Evolutionary conservation across 192 early-diverging fungal genomes (phyloP).

Genomic region (Mortierella antarctica): DNA sequence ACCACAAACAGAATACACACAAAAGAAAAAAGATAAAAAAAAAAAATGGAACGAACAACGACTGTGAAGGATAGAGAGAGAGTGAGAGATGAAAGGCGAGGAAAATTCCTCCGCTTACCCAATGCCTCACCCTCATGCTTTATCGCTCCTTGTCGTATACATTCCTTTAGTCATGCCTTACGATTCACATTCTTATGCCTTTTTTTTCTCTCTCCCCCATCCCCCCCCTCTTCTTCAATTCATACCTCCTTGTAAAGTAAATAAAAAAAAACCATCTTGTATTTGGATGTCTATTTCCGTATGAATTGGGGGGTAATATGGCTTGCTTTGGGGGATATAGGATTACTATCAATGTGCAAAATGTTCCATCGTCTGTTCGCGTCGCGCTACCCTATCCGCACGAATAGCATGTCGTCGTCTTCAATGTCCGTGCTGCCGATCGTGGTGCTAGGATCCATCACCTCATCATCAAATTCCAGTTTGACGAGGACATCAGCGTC

Average conservation of each 20-base stretch:
- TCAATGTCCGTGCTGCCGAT: constrained; percentile 67
- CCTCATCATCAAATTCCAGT: constrained; percentile 69
- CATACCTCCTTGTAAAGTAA: background rate
- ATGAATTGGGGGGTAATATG: too few relatives aligned
- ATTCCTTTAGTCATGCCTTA: too few relatives aligned
- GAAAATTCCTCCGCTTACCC: background rate
- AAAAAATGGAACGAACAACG: too few relatives aligned
- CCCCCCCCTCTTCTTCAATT: background rate
- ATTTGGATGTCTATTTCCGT: background rate
- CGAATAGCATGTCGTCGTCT: constrained; percentile 70
- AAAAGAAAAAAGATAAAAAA: constrained; percentile 18
- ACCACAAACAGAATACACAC: background rate
- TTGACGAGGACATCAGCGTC: constrained; percentile 7
- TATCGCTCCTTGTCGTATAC: too few relatives aligned
- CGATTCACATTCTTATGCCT: too few relatives aligned
- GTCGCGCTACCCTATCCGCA: constrained; percentile 24
- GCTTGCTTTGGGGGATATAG: too few relatives aligned
- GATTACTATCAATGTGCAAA: too few relatives aligned
- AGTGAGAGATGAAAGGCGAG: too few relatives aligned
- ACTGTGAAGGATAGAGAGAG: too few relatives aligned
- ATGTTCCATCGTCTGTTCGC: background rate
- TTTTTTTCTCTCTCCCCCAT: too few relatives aligned
- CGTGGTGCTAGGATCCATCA: constrained; percentile 51
- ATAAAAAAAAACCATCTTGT: background rate
- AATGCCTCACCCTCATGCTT: background rate